Conservation (phyloP, 1,139 yeast genomes). For the Keqinozyma sinolaborantium region DNA sequence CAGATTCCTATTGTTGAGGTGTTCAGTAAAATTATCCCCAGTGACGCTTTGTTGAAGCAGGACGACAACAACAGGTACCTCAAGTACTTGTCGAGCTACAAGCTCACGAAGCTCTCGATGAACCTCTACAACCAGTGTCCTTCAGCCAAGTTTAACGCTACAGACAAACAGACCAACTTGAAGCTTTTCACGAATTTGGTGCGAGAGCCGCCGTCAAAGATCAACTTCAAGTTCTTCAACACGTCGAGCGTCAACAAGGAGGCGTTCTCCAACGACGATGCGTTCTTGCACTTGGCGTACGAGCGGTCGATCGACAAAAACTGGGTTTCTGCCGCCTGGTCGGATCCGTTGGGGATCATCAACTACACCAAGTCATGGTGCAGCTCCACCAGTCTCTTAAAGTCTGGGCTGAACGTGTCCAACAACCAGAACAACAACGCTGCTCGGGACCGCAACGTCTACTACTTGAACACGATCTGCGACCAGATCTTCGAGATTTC, state of each 20-base stretch:
- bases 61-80: conserved; percentile 29
- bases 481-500: conserved; percentile 42
- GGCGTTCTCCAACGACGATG: conserved; percentile 51
- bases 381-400: conserved; percentile 14
- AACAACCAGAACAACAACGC: conserved; percentile 8
- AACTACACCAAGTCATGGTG: conserved; percentile 70
- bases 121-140: conserved; percentile 64
- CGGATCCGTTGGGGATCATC: conserved; percentile 74
- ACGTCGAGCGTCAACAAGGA: conserved; percentile 15
- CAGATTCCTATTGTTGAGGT: conserved; percentile 43
- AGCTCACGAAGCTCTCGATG: conserved; percentile 50
- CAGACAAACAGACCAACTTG: conserved; percentile 9
- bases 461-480: conserved; percentile 31
- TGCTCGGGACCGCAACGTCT: conserved; percentile 12
- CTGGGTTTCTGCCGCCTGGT: conserved; percentile 89
- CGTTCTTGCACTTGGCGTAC: conserved; percentile 81
- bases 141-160: conserved; percentile 2
- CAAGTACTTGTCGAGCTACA: conserved; percentile 46
- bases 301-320: conserved; percentile 75
- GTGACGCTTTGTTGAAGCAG: conserved; percentile 42
- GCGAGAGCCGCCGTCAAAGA: conserved; percentile 41
- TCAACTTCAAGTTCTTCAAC: conserved; percentile 51
- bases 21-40: conserved; percentile 57
- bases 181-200: conserved; percentile 40
- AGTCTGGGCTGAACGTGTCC: conserved; percentile 1